Percentiles rank a stretch among this genome's conserved stretches.
These are phyloP conservation scores for Staphylotrichum tortipilum DNA, from an alignment of 495 filamentous ascomycete species.

Conservation along the genomic window DNA sequence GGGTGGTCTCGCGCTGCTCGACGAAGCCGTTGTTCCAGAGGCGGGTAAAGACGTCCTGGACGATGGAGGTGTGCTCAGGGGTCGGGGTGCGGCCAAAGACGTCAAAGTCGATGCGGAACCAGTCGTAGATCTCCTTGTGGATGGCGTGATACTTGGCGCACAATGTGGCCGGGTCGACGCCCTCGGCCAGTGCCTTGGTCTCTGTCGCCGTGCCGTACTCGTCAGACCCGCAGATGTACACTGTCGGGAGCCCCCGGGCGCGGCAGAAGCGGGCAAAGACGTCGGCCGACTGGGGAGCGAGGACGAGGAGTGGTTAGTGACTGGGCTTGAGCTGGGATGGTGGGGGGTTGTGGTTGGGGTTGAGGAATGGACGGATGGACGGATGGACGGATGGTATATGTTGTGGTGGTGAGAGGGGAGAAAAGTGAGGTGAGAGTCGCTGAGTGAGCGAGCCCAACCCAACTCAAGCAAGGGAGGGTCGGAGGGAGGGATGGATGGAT, in stretches of 20 bases:
- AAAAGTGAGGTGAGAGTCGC: too few relatives aligned
- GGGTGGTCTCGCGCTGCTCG: conserved; percentile 62
- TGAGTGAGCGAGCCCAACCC: too few relatives aligned
- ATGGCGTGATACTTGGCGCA: conserved; percentile 80
- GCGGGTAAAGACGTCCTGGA: conserved; percentile 74
- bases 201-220: conserved; percentile 76
- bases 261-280: conserved; percentile 60
- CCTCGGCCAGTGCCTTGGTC: conserved; percentile 64
- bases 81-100: conserved; percentile 79
- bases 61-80: conserved; percentile 69
- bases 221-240: conserved; percentile 64
- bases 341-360: too few relatives aligned
- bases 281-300: conserved; percentile 32
- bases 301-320: conserved; percentile 3
- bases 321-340: too few relatives aligned
- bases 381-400: too few relatives aligned
- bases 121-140: conserved; percentile 78
- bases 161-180: conserved; percentile 57
- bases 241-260: conserved; percentile 54
- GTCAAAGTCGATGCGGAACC: conserved; percentile 75
- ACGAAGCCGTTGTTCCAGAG: conserved; percentile 73
- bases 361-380: too few relatives aligned
- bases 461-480: too few relatives aligned
- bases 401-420: too few relatives aligned
- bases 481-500: background rate